These are phyloP conservation scores for Metschnikowia gruessii DNA, from an alignment of 805 yeast genomes.

Conservation along the genomic window DNA sequence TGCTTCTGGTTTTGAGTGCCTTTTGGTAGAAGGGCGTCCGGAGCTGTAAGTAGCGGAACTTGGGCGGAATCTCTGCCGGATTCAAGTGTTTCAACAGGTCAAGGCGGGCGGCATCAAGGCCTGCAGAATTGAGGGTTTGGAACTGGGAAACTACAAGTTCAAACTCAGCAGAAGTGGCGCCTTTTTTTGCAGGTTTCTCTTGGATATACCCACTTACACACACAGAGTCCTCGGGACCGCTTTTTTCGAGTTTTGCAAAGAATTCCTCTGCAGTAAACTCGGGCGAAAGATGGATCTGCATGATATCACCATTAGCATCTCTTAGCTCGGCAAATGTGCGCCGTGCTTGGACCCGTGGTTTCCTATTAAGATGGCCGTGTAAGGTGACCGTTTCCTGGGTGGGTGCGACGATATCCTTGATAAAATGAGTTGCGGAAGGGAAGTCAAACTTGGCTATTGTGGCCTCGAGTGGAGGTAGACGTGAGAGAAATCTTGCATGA, in stretches of 20 bases:
- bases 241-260: slow-evolving; percentile 41
- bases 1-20: slow-evolving; percentile 54
- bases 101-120: slow-evolving; percentile 64
- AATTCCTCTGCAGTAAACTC: slow-evolving; percentile 42
- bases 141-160: slow-evolving; percentile 57
- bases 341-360: slow-evolving; percentile 68
- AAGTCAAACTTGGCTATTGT: slow-evolving; percentile 31
- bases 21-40: slow-evolving; percentile 57
- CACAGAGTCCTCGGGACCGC: slow-evolving; percentile 70
- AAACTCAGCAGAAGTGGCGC: slow-evolving; percentile 31
- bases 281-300: slow-evolving; percentile 48
- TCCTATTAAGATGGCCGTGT: slow-evolving; percentile 82
- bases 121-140: slow-evolving; percentile 60
- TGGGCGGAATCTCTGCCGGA: slow-evolving; percentile 67
- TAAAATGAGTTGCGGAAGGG: slow-evolving; percentile 34
- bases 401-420: slow-evolving; percentile 13
- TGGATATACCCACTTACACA: slow-evolving; percentile 57
- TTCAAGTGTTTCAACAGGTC: slow-evolving; percentile 50
- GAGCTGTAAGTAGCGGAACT: slow-evolving; percentile 77
- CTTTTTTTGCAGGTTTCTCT: slow-evolving; percentile 26
- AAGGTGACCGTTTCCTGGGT: slow-evolving; percentile 40
- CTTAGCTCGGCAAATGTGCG: slow-evolving; percentile 73
- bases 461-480: slow-evolving; percentile 9
- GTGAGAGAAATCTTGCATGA: slow-evolving; percentile 19
- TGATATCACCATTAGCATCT: slow-evolving; percentile 63